Evolutionary conservation across 2,329 filamentous ascomycete genomes (phyloP).

Genomic region (Cercospora sesami): DNA sequence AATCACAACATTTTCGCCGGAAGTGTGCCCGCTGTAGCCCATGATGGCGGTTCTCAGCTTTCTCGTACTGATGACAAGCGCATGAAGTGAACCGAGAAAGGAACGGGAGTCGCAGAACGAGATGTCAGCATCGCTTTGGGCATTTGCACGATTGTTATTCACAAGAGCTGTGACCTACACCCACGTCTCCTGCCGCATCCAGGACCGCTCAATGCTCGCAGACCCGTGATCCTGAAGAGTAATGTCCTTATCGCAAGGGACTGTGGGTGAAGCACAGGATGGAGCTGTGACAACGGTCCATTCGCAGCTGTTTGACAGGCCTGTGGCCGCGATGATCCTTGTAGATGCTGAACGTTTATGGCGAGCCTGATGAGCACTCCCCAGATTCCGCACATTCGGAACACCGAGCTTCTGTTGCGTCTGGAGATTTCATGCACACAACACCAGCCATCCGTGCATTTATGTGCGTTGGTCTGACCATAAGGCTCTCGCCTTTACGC

Average conservation of each 20-base stretch:
- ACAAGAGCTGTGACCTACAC: not conserved
- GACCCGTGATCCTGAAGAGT: not conserved
- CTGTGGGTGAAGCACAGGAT: not conserved
- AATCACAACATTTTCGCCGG: constrained; percentile 20
- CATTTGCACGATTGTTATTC: not conserved
- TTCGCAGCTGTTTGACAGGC: not conserved
- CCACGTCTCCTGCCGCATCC: not conserved
- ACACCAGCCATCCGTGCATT: not conserved
- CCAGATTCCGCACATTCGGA: not conserved
- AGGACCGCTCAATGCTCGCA: not conserved
- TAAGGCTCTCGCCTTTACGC: not conserved
- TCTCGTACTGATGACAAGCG: not conserved
- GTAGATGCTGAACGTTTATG: not conserved
- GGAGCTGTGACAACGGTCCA: not conserved
- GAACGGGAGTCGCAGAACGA: not conserved
- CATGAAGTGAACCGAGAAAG: not conserved
- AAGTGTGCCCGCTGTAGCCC: constrained; percentile 22
- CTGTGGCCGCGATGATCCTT: not conserved
- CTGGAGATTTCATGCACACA: not conserved
- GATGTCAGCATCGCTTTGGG: not conserved
- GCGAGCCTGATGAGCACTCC: not conserved
- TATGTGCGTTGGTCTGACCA: not conserved
- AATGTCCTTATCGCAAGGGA: not conserved
- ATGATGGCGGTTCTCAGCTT: not conserved
- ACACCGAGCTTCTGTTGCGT: not conserved